Evolutionary conservation across 805 yeast species (phyloP).

Genomic region (Sungouiella blattae): DNA sequence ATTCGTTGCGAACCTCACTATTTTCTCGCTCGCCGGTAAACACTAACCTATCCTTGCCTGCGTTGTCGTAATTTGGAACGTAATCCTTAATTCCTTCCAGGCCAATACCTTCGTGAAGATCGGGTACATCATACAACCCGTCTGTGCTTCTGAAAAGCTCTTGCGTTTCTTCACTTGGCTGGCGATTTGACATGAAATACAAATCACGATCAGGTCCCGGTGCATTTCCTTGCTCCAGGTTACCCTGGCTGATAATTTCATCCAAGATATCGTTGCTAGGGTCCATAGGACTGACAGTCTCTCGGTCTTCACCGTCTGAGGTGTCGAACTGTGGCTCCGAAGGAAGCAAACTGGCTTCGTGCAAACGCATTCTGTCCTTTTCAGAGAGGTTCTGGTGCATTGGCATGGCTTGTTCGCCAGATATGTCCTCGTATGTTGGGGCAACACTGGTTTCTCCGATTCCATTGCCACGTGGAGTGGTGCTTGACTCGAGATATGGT

Average conservation of each 20-base stretch:
- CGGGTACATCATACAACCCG: constrained; percentile 1
- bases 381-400: constrained; percentile 39
- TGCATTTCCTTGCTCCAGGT: background rate
- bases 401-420: constrained; percentile 6
- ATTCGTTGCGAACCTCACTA: background rate
- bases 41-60: constrained; percentile 24
- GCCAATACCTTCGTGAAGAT: constrained; percentile 17
- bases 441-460: background rate
- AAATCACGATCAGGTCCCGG: background rate
- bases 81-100: constrained; percentile 24
- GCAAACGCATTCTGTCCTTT: constrained; percentile 51
- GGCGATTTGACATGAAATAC: no score
- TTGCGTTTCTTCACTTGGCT: constrained; percentile 5
- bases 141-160: background rate
- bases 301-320: constrained; percentile 18
- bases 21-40: background rate
- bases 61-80: constrained; percentile 33
- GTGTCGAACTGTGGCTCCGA: constrained; percentile 43
- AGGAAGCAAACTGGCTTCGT: constrained; percentile 61
- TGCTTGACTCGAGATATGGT: constrained; percentile 20
- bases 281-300: constrained; percentile 21
- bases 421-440: constrained; percentile 26
- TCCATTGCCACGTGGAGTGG: background rate
- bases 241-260: background rate
- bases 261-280: constrained; percentile 6